phyloP scores from a whole-genome alignment of 768 basidiomycete species.

The Pleurotus djamor region DNA sequence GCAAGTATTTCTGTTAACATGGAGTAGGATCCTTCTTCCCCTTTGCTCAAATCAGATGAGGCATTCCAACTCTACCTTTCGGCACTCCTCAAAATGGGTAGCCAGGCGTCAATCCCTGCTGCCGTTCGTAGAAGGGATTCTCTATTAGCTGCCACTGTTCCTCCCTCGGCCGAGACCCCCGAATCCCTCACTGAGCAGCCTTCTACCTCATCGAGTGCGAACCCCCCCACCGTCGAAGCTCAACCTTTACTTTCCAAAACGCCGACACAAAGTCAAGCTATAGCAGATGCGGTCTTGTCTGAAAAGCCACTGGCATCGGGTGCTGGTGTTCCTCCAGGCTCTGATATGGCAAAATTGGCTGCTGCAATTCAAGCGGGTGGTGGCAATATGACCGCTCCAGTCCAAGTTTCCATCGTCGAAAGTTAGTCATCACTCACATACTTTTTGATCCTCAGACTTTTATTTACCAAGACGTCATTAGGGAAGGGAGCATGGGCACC shows the following conservation, averaged over 20 bases:
- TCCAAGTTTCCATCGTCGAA: slow-evolving; percentile 82
- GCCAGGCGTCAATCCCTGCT: slow-evolving; percentile 51
- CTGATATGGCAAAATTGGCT: slow-evolving; percentile 39
- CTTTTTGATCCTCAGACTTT: no score
- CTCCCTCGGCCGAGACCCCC: no score
- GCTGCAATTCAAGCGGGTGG: slow-evolving; percentile 41
- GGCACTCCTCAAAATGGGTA: slow-evolving; percentile 58
- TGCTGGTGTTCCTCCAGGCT: slow-evolving; percentile 18
- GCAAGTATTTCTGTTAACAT: slow-evolving; percentile 7
- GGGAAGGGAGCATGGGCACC: slow-evolving; percentile 70
- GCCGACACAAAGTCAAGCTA: slow-evolving; percentile 32
- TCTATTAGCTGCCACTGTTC: slow-evolving; percentile 40
- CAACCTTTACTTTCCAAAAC: slow-evolving; percentile 9
- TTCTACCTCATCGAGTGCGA: neutral
- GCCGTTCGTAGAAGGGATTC: slow-evolving; percentile 73
- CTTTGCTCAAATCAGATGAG: slow-evolving; percentile 64
- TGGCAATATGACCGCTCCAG: slow-evolving; percentile 49
- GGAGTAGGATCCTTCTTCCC: slow-evolving; percentile 62
- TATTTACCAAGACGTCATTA: slow-evolving; percentile 18
- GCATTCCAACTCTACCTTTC: slow-evolving; percentile 79
- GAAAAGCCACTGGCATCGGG: slow-evolving; percentile 20
- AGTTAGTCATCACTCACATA: slow-evolving; percentile 41
- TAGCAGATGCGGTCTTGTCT: slow-evolving; percentile 48
- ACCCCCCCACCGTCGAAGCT: neutral
- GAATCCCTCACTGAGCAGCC: slow-evolving; percentile 9